phyloP scores from a whole-genome alignment of 2,329 filamentous ascomycete species.

The Xylaria sp. region DNA sequence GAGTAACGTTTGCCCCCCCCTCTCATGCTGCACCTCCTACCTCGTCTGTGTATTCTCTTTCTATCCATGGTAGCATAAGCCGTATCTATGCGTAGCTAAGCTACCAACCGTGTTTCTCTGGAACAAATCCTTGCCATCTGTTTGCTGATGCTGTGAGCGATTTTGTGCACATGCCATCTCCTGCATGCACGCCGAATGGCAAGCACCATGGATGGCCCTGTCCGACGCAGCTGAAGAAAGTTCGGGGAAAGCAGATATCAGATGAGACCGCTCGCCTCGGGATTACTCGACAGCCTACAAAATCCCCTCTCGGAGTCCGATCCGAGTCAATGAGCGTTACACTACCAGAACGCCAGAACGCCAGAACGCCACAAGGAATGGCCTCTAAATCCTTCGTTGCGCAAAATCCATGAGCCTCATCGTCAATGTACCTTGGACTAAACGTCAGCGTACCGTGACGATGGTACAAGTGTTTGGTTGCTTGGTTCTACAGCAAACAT shows the following conservation, averaged over 20 bases:
- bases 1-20: not conserved
- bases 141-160: not conserved
- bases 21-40: not conserved
- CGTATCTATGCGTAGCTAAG: not conserved
- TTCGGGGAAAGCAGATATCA: not conserved
- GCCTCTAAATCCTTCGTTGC: not conserved
- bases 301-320: constrained; percentile 20
- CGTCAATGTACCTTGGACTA: not conserved
- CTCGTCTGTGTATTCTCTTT: not conserved
- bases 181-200: not conserved
- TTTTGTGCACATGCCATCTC: not conserved
- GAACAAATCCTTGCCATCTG: not conserved
- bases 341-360: constrained; percentile 4
- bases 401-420: constrained; percentile 15
- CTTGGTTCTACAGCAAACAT: not conserved
- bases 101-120: not conserved
- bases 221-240: not conserved
- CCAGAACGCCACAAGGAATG: not conserved
- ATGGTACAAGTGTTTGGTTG: not conserved
- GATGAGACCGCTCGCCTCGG: not conserved
- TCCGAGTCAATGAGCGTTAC: constrained; percentile 16
- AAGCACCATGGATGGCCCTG: not conserved
- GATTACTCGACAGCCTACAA: not conserved
- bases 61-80: not conserved
- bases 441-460: not conserved